Evolutionary conservation across 768 basidiomycete genomes (phyloP).

Genomic region (Tephrocybe rancida): DNA sequence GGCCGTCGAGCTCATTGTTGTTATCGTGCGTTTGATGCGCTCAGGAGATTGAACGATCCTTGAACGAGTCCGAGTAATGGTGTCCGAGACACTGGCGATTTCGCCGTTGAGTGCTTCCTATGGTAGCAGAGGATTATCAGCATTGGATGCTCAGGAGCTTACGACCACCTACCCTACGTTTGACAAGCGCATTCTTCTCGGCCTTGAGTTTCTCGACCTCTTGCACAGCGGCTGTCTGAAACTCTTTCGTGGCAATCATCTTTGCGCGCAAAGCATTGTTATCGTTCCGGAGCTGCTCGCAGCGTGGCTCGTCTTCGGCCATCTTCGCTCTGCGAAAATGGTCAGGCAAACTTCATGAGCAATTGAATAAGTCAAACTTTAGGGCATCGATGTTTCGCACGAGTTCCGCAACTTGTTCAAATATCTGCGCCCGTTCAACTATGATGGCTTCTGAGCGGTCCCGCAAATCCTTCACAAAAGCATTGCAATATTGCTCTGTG

Average conservation of each 20-base stretch:
- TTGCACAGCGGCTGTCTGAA: constrained; percentile 57
- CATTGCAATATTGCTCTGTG: constrained; percentile 67
- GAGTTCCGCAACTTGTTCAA: constrained; percentile 47
- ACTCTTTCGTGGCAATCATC: constrained; percentile 71
- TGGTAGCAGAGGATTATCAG: neutral
- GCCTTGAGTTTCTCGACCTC: constrained; percentile 73
- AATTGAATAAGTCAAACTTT: constrained; percentile 45
- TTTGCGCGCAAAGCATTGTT: constrained; percentile 64
- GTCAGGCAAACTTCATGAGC: neutral
- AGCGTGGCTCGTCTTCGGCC: constrained; percentile 69
- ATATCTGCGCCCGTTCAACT: constrained; percentile 62
- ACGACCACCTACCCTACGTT: constrained; percentile 59
- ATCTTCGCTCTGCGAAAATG: constrained; percentile 51
- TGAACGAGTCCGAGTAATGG: constrained; percentile 62
- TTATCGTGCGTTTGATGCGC: constrained; percentile 81
- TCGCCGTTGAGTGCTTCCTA: constrained; percentile 68
- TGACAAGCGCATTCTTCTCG: constrained; percentile 63
- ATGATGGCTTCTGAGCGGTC: constrained; percentile 58
- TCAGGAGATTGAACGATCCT: constrained; percentile 93
- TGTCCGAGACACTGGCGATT: constrained; percentile 57
- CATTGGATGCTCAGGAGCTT: neutral
- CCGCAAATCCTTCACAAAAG: constrained; percentile 63
- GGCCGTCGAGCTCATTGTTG: constrained; percentile 68
- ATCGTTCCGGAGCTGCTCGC: constrained; percentile 58
- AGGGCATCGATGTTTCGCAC: constrained; percentile 54